Conservation (phyloP, 2,329 filamentous ascomycete species). For the Fusarium setosum region DNA sequence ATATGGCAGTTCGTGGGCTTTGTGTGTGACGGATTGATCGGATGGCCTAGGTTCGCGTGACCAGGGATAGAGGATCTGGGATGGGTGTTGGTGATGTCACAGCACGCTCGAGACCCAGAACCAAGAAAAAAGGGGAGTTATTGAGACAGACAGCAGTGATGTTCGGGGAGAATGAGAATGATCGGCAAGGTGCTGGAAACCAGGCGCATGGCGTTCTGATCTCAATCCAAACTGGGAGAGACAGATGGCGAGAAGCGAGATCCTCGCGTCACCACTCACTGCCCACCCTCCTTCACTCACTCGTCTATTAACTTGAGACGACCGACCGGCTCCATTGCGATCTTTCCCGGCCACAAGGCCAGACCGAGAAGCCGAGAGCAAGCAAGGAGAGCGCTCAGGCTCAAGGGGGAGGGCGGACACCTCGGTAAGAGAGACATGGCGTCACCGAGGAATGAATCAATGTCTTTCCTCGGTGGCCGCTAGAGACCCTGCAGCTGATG, state of each 20-base stretch:
- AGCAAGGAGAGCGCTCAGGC: neutral
- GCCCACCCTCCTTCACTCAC: constrained; percentile 29
- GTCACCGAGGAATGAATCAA: constrained; percentile 26
- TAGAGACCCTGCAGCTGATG: constrained; percentile 32
- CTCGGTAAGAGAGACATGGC: constrained; percentile 23
- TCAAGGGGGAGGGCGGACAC: neutral
- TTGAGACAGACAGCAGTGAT: neutral
- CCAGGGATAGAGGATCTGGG: constrained; percentile 9
- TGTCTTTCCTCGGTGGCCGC: constrained; percentile 22
- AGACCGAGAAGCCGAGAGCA: no score
- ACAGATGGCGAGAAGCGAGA: constrained; percentile 19
- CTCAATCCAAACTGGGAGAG: neutral
- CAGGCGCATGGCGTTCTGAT: neutral
- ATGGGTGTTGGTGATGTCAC: constrained; percentile 51
- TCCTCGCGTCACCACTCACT: constrained; percentile 26
- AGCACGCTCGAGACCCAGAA: constrained; percentile 46
- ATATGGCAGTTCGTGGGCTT: neutral
- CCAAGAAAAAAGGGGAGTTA: constrained; percentile 15
- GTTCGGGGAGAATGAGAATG: neutral
- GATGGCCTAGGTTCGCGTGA: constrained; percentile 30
- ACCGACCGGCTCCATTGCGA: constrained; percentile 33
- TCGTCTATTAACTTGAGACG: constrained; percentile 5
- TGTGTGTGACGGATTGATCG: constrained; percentile 27
- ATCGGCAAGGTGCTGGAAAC: constrained; percentile 13
- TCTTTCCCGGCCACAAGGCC: constrained; percentile 12